These are phyloP conservation scores for Plasmodium blacklocki DNA, from an alignment of 169 alveolate genomes.

Conservation along the genomic window DNA sequence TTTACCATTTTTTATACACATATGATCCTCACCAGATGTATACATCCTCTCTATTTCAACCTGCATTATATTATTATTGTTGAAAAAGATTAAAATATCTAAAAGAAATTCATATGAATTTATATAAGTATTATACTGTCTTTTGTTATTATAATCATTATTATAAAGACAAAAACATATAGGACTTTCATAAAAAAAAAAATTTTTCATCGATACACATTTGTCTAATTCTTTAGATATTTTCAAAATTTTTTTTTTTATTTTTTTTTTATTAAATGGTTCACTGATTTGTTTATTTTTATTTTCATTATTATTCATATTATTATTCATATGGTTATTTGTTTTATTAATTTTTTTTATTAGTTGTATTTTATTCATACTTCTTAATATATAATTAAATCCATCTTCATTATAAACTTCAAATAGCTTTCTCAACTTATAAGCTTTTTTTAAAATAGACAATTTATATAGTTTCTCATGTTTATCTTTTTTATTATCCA, in stretches of 20 bases:
- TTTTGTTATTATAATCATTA: slow-evolving; percentile 41
- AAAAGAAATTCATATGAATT: slow-evolving; percentile 67
- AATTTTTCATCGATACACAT: slow-evolving; percentile 41
- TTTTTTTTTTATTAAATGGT: neutral
- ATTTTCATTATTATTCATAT: no score
- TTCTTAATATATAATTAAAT: slow-evolving; percentile 25
- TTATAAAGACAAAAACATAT: slow-evolving; percentile 65
- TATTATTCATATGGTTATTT: no score
- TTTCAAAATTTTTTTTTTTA: slow-evolving; percentile 10
- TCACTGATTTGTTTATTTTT: neutral
- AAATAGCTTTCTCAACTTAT: slow-evolving; percentile 37
- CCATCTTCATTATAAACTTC: slow-evolving; percentile 52
- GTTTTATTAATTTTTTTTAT: neutral
- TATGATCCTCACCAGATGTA: neutral
- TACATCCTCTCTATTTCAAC: slow-evolving; percentile 7
- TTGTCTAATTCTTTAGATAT: slow-evolving; percentile 31
- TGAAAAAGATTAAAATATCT: slow-evolving; percentile 30
- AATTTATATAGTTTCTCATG: slow-evolving; percentile 5
- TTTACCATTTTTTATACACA: neutral
- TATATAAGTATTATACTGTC: slow-evolving; percentile 61
- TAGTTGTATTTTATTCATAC: slow-evolving; percentile 10
- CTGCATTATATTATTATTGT: slow-evolving; percentile 18
- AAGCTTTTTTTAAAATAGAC: slow-evolving; percentile 21
- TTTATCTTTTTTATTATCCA: slow-evolving; percentile 1
- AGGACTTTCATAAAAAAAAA: slow-evolving; percentile 54